phyloP scores from a whole-genome alignment of 306 rosid genomes.

The Trichosanthes cucumerina region DNA sequence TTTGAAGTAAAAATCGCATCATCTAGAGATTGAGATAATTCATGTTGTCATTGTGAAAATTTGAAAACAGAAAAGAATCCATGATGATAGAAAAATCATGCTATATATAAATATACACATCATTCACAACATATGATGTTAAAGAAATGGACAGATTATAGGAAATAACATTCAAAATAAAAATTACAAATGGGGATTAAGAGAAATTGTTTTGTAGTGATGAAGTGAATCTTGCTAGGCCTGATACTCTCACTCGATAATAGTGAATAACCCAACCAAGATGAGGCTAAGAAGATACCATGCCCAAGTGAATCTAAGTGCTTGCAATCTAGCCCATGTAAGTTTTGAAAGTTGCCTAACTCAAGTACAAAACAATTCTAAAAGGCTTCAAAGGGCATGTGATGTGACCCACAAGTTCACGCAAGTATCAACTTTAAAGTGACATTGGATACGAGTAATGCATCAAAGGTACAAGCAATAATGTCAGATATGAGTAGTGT shows the following conservation, averaged over 20 bases:
- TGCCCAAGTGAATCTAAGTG: background rate
- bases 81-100: background rate
- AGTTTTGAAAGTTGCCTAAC: background rate
- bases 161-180: background rate
- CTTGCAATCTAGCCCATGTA: background rate
- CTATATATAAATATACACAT: background rate
- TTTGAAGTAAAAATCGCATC: background rate
- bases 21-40: background rate
- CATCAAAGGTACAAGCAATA: no score
- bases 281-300: background rate
- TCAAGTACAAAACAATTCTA: background rate
- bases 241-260: background rate
- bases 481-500: background rate
- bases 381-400: background rate
- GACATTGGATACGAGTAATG: no score
- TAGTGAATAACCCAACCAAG: background rate
- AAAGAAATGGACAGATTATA: background rate
- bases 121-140: background rate
- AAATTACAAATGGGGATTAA: background rate
- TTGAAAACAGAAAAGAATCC: background rate
- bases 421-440: background rate
- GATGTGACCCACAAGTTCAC: background rate
- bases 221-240: no score
- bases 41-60: background rate
- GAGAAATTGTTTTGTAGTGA: background rate